phyloP scores from a whole-genome alignment of 768 basidiomycete species.

The Suillus americanus region DNA sequence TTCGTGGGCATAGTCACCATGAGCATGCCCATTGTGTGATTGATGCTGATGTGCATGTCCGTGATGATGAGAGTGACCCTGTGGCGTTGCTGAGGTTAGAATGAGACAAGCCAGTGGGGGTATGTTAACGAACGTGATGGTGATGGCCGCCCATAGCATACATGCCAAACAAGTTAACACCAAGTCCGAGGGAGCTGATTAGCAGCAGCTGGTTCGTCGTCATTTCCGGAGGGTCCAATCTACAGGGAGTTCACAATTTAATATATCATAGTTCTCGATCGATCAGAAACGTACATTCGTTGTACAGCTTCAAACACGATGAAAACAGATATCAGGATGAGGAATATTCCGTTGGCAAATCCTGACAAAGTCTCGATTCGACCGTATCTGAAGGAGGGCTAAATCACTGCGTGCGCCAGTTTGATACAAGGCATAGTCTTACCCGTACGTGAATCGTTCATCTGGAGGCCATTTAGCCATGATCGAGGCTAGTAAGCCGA shows the following conservation, averaged over 20 bases:
- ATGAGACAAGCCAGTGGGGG: constrained; percentile 1
- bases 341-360: constrained; percentile 95
- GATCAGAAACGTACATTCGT: constrained; percentile 61
- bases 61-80: constrained; percentile 10
- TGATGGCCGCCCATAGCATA: constrained; percentile 97
- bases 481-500: constrained; percentile 93
- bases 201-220: constrained; percentile 90
- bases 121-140: constrained; percentile 56
- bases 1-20: constrained; percentile 30
- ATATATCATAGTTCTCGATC: not conserved
- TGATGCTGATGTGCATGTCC: constrained; percentile 20
- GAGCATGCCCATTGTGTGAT: constrained; percentile 28
- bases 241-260: constrained; percentile 27
- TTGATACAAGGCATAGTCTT: constrained; percentile 21
- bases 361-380: constrained; percentile 97
- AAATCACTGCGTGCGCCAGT: not conserved
- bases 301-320: constrained; percentile 98
- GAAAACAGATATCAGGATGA: constrained; percentile 93
- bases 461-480: constrained; percentile 99
- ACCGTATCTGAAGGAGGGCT: constrained; percentile 63
- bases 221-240: constrained; percentile 96
- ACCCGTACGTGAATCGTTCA: constrained; percentile 95
- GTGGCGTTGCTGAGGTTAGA: constrained; percentile 17
- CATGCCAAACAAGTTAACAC: constrained; percentile 97
- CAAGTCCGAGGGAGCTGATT: constrained; percentile 86